Conservation (phyloP, 1,139 yeast species). For the Ashbya aceris region DNA sequence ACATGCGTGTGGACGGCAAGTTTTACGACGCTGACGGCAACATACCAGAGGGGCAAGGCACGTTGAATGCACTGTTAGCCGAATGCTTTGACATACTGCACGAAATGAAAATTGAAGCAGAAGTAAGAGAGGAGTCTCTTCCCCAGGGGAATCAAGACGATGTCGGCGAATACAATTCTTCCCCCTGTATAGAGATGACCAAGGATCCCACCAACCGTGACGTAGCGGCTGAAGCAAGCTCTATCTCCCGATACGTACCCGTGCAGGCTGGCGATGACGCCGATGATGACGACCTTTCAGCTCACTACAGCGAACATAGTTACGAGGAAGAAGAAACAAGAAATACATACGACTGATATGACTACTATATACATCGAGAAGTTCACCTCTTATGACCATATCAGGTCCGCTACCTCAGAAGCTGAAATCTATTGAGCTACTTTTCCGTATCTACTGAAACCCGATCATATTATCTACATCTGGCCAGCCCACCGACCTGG, state of each 20-base stretch:
- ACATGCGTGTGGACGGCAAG: conserved; percentile 80
- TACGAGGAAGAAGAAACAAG: conserved; percentile 16
- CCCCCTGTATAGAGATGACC: conserved; percentile 8
- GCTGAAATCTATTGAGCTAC: too few species aligned
- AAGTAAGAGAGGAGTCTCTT: conserved; percentile 46
- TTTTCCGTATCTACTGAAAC: too few species aligned
- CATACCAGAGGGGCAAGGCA: conserved; percentile 95
- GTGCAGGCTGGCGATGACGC: conserved; percentile 10
- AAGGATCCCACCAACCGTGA: conserved; percentile 11
- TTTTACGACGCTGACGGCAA: conserved; percentile 71
- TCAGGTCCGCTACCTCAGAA: too few species aligned
- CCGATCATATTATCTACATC: too few species aligned
- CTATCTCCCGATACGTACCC: conserved; percentile 1
- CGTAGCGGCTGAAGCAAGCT: conserved; percentile 5
- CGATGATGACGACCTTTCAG: conserved; percentile 13
- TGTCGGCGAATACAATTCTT: conserved; percentile 10
- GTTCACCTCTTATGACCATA: too few species aligned
- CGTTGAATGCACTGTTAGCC: conserved; percentile 77
- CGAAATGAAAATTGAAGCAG: conserved; percentile 81
- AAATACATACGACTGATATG: background rate
- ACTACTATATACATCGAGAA: background rate
- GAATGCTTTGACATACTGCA: conserved; percentile 91
- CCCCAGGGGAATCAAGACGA: conserved; percentile 28
- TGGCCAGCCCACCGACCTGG: too few species aligned
- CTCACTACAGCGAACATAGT: conserved; percentile 21